phyloP scores from a whole-genome alignment of 257 asterid genomes.

The Coffea eugenioides region DNA sequence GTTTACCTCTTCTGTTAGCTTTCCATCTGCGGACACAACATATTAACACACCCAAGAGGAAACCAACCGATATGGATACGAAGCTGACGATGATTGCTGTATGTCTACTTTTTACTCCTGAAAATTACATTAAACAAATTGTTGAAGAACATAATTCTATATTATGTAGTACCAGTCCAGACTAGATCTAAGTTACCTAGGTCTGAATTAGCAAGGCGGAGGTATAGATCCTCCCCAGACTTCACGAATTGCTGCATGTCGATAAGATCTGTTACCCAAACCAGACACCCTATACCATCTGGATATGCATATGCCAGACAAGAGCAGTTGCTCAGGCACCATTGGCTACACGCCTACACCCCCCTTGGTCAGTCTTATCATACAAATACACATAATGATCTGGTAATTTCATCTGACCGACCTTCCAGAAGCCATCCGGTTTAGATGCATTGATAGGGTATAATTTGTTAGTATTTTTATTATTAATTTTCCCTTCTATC shows the following conservation, averaged over 20 bases:
- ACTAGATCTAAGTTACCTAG: constrained; percentile 6
- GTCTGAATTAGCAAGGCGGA: constrained; percentile 28
- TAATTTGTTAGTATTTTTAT: no score
- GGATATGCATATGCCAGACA: constrained; percentile 37
- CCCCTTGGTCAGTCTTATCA: constrained; percentile 1
- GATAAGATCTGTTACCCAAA: constrained; percentile 25
- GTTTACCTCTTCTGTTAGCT: constrained; percentile 13
- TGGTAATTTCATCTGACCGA: constrained; percentile 31
- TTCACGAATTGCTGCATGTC: constrained; percentile 27
- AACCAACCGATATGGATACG: not conserved
- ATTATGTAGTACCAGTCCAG: not conserved
- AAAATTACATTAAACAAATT: not conserved
- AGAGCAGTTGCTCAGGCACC: constrained; percentile 37
- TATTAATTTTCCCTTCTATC: no score
- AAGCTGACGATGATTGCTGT: constrained; percentile 9
- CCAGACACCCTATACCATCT: constrained; percentile 31
- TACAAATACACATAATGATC: constrained; percentile 18
- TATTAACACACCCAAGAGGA: constrained; percentile 4
- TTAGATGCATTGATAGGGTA: not conserved
- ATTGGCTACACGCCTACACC: constrained; percentile 11
- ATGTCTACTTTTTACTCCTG: constrained; percentile 16
- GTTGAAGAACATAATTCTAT: not conserved
- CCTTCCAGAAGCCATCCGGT: constrained; percentile 24
- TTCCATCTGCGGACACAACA: constrained; percentile 14
- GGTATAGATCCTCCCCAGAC: constrained; percentile 23